phyloP scores from a whole-genome alignment of 345 rosid species.

The Rhodamnia rubescens region DNA sequence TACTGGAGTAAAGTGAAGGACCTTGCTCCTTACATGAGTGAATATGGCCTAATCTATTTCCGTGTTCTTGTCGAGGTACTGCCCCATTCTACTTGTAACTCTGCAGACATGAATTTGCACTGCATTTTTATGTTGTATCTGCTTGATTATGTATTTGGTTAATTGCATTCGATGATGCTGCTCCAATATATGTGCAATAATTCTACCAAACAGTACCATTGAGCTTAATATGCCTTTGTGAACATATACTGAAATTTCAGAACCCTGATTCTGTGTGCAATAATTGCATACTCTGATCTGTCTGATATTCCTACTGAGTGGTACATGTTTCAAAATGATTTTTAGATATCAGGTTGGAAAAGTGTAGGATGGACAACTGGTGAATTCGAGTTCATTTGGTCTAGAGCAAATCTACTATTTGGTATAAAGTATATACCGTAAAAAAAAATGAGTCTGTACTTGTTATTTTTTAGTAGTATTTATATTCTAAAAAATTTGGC shows the following conservation, averaged over 20 bases:
- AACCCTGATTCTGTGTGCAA: background rate
- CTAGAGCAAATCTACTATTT: no score
- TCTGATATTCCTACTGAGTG: background rate
- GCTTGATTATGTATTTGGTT: background rate
- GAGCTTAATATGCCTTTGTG: background rate
- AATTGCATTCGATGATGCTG: background rate
- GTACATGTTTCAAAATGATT: background rate
- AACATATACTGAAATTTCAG: background rate
- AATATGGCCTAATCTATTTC: conserved; percentile 70
- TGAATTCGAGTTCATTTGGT: no score
- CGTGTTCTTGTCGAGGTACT: conserved; percentile 80
- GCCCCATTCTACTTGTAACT: background rate
- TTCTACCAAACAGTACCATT: background rate
- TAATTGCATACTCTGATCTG: background rate
- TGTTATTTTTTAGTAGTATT: background rate
- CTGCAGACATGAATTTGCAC: background rate
- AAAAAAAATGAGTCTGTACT: background rate
- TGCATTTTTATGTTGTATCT: background rate
- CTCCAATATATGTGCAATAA: background rate
- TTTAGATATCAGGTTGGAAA: no score
- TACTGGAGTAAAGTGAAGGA: conserved; percentile 84
- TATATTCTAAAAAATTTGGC: background rate
- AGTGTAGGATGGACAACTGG: no score
- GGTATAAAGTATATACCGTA: no score
- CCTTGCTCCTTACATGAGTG: conserved; percentile 79